Percentiles rank a stretch among this genome's conserved stretches.
Conservation (phyloP, 2,329 filamentous ascomycete genomes). For the Aureobasidium namibiae region DNA sequence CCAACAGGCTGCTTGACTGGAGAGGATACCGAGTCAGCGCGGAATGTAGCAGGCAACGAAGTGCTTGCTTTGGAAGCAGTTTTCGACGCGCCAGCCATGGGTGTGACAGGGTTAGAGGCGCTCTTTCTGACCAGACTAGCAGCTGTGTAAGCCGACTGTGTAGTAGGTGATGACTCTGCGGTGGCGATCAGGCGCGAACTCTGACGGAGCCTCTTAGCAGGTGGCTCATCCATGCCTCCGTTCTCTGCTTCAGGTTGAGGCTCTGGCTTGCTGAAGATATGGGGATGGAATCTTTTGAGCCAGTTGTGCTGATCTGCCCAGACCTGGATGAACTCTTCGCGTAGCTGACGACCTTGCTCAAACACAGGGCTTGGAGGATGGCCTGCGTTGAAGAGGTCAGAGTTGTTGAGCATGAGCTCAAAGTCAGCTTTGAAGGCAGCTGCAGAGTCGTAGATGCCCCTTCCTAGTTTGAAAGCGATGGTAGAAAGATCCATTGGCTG, state of each 20-base stretch:
- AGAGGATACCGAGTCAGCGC: neutral
- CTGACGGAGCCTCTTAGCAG: neutral
- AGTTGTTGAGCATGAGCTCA: constrained; percentile 3
- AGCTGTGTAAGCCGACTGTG: neutral
- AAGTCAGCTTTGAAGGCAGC: neutral
- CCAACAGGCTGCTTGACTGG: neutral
- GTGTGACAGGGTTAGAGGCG: neutral
- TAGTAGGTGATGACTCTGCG: neutral
- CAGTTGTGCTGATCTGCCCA: neutral
- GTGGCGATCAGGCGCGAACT: neutral
- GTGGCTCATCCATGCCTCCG: neutral
- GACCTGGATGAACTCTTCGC: neutral
- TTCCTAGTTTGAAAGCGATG: neutral
- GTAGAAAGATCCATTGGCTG: neutral
- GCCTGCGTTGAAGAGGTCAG: neutral
- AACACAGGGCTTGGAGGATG: neutral
- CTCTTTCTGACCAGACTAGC: neutral
- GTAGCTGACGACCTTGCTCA: neutral
- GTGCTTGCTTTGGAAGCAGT: neutral
- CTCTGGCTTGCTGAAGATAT: neutral
- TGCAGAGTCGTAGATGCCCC: neutral
- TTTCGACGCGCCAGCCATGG: neutral
- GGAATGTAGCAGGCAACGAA: neutral
- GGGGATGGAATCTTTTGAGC: neutral
- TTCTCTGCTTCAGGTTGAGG: neutral